Conservation (phyloP, 2,329 filamentous ascomycete genomes). For the Fusarium avenaceum region DNA sequence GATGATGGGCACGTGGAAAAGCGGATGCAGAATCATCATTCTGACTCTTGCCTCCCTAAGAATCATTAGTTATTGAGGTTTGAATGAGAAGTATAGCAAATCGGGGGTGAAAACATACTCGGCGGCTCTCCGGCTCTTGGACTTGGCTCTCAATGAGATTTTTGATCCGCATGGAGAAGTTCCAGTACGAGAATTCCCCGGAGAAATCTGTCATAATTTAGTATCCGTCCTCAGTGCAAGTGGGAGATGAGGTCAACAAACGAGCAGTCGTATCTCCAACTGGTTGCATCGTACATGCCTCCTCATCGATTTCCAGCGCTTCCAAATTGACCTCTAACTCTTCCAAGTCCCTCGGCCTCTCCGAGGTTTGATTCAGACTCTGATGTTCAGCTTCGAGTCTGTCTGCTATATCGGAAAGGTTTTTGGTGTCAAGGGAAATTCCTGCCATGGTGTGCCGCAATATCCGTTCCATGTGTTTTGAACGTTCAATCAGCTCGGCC, state of each 20-base stretch:
- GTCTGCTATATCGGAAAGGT: conserved; percentile 5
- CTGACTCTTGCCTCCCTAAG: neutral
- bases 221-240: neutral
- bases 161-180: conserved; percentile 12
- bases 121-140: neutral
- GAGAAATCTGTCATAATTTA: conserved; percentile 1
- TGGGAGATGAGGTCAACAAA: neutral
- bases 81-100: rapidly evolving
- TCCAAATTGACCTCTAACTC: conserved; percentile 4
- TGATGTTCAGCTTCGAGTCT: conserved; percentile 4
- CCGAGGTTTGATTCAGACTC: neutral
- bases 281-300: conserved; percentile 7
- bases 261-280: conserved; percentile 2
- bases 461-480: conserved; percentile 10
- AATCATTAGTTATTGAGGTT: neutral
- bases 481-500: neutral
- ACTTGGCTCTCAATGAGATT: neutral
- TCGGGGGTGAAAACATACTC: neutral
- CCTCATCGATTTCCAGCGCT: conserved; percentile 4
- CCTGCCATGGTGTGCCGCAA: conserved; percentile 5
- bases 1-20: conserved; percentile 10
- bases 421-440: neutral
- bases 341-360: neutral
- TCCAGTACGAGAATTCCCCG: conserved; percentile 10
- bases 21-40: neutral